Evolutionary conservation across 345 rosid species (phyloP).

Genomic region (Cardamine chenopodiifolia): DNA sequence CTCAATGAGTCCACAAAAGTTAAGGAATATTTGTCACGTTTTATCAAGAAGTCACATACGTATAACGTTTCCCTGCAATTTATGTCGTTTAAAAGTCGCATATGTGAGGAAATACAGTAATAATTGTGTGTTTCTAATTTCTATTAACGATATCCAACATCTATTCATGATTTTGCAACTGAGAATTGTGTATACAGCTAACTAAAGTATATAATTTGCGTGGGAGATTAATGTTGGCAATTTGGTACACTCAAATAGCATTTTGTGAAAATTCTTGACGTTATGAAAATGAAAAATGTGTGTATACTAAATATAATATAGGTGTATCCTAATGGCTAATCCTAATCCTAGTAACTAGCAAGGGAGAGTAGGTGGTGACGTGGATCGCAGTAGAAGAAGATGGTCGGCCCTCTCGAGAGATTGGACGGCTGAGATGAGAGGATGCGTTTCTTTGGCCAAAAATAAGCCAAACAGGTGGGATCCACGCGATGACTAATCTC

Average conservation of each 20-base stretch:
- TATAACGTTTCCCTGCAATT: neutral
- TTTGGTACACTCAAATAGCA: slow-evolving; percentile 24
- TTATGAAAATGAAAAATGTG: slow-evolving; percentile 15
- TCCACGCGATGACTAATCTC: slow-evolving; percentile 26
- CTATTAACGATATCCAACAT: slow-evolving; percentile 2
- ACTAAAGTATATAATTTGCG: slow-evolving; percentile 13
- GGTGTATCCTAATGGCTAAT: slow-evolving; percentile 8
- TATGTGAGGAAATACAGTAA: neutral
- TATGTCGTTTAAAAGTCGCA: slow-evolving; percentile 4
- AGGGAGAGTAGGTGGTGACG: slow-evolving; percentile 25
- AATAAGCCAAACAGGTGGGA: slow-evolving; percentile 32
- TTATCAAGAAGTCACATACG: neutral
- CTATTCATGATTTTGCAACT: neutral
- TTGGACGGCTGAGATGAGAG: slow-evolving; percentile 29
- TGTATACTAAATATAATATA: neutral
- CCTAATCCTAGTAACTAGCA: neutral
- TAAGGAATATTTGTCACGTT: neutral
- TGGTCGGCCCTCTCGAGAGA: slow-evolving; percentile 18
- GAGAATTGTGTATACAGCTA: slow-evolving; percentile 20
- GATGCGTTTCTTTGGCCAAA: slow-evolving; percentile 3
- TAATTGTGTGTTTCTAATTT: neutral
- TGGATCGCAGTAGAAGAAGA: slow-evolving; percentile 32
- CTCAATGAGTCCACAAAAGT: neutral
- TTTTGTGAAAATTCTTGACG: slow-evolving; percentile 1
- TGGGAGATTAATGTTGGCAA: slow-evolving; percentile 1